A percentile compares a stretch with the other conserved stretches of the same genome.
Conservation (phyloP, 108 stramenopile genomes). For the Cyclotella kingstonii region DNA sequence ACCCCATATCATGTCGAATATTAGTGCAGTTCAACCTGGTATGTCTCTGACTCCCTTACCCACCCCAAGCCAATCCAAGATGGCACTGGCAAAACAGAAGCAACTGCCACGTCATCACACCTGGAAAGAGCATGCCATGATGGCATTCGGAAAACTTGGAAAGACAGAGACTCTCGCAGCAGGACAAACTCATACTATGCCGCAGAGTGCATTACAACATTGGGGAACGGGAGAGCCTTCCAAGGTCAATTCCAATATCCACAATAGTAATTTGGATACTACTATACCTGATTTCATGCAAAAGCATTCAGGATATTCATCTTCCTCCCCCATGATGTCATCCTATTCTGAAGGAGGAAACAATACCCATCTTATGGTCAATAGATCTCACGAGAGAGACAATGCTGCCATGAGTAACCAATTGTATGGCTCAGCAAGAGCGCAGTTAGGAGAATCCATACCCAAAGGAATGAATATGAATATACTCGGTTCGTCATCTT, state of each 20-base stretch:
- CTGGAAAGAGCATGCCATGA: constrained; percentile 10
- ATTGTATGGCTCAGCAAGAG: too few relatives aligned
- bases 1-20: background rate
- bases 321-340: background rate
- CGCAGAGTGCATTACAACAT: background rate
- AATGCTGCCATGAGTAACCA: too few relatives aligned
- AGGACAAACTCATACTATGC: background rate
- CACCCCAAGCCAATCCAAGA: background rate
- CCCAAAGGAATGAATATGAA: too few relatives aligned
- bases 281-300: too few relatives aligned
- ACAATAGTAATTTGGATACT: too few relatives aligned
- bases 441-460: too few relatives aligned
- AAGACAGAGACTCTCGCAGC: background rate
- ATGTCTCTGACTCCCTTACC: background rate
- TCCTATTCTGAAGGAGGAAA: background rate
- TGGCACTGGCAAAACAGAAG: constrained; percentile 1
- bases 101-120: constrained; percentile 1
- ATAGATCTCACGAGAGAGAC: background rate
- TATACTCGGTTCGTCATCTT: too few relatives aligned
- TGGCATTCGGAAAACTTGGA: background rate
- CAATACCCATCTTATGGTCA: background rate
- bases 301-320: background rate
- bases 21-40: background rate
- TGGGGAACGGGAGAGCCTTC: too few relatives aligned
- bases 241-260: too few relatives aligned